Evolutionary conservation across 495 filamentous ascomycete genomes (phyloP).

Genomic region (Pyrenopolyporus hunteri): DNA sequence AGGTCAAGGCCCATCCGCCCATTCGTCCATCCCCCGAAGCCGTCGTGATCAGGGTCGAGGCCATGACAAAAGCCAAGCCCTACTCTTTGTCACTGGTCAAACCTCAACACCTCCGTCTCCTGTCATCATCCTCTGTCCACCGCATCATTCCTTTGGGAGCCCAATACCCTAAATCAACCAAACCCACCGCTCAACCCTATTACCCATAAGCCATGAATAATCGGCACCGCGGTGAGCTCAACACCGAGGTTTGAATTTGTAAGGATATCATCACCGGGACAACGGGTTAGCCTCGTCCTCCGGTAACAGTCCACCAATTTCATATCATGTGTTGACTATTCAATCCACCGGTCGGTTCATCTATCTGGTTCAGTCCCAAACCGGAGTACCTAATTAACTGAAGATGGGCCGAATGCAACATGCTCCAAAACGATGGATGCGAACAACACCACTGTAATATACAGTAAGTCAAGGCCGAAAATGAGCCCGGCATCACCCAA

Average conservation of each 20-base stretch:
- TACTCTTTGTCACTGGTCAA: conserved; percentile 17
- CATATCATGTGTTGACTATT: conserved; percentile 7
- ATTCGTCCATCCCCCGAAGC: neutral
- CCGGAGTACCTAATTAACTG: conserved; percentile 21
- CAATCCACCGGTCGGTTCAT: conserved; percentile 16
- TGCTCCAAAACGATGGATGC: conserved; percentile 4
- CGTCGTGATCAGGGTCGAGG: neutral
- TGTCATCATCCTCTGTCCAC: conserved; percentile 8
- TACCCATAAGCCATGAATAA: conserved; percentile 7
- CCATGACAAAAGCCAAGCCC: conserved; percentile 6
- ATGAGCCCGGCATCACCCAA: neutral
- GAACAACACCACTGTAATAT: conserved; percentile 1
- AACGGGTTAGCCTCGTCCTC: neutral
- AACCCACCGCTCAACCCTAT: neutral
- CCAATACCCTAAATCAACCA: conserved; percentile 11
- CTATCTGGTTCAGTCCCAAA: conserved; percentile 1
- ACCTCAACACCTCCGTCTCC: conserved; percentile 11
- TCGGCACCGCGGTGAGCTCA: conserved; percentile 2
- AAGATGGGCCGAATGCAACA: conserved; percentile 20
- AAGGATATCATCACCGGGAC: conserved; percentile 1
- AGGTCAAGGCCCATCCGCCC: conserved; percentile 13
- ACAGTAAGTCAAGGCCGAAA: conserved; percentile 16
- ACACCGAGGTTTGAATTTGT: conserved; percentile 1
- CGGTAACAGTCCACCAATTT: conserved; percentile 12
- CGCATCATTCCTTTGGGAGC: conserved; percentile 6